phyloP scores from a whole-genome alignment of 805 yeast species.

The Wickerhamomyces sydowiorum region DNA sequence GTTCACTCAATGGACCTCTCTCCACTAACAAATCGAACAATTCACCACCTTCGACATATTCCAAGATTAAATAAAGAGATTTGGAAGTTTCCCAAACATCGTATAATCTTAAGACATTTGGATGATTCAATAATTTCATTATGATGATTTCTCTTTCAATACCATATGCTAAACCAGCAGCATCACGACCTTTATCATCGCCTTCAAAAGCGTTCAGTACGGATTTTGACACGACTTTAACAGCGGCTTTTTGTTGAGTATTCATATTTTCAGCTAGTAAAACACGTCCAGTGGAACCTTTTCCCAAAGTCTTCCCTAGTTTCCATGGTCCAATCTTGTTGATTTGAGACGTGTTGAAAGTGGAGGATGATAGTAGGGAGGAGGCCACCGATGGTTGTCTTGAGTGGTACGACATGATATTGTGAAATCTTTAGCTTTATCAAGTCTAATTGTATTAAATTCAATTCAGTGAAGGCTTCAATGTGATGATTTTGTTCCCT shows the following conservation, averaged over 20 bases:
- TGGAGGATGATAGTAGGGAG: conserved; percentile 41
- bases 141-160: conserved; percentile 96
- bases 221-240: conserved; percentile 73
- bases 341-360: conserved; percentile 33
- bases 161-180: conserved; percentile 82
- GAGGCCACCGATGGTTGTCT: conserved; percentile 60
- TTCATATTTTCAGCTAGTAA: conserved; percentile 62
- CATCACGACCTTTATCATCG: conserved; percentile 34
- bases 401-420: conserved; percentile 30
- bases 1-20: conserved; percentile 64
- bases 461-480: no score
- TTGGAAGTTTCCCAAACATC: conserved; percentile 98
- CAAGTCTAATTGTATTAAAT: conserved; percentile 5
- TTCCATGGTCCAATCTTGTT: conserved; percentile 75
- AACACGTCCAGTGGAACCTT: conserved; percentile 81
- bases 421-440: neutral
- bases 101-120: conserved; percentile 86
- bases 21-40: conserved; percentile 66
- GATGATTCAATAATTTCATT: conserved; percentile 92
- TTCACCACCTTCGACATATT: conserved; percentile 88
- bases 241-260: conserved; percentile 77
- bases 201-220: conserved; percentile 34
- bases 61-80: conserved; percentile 73
- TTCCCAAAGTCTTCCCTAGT: conserved; percentile 71
- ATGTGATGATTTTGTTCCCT: neutral